Evolutionary conservation across 169 alveolate genomes (phyloP).

Genomic region (Babesia ovis): DNA sequence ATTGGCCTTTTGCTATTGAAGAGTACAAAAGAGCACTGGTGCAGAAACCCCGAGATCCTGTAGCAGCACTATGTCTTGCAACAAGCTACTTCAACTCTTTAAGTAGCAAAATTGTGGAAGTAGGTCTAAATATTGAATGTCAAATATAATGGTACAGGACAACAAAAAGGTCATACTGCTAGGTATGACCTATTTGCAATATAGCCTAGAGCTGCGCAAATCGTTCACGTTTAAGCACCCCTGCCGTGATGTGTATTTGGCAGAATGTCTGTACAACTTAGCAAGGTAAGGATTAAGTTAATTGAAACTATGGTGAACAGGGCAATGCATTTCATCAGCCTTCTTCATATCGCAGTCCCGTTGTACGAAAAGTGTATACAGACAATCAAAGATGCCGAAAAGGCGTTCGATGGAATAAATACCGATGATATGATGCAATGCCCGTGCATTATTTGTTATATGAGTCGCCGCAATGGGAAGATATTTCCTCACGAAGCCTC

Average conservation of each 20-base stretch:
- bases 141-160: slow-evolving; percentile 11
- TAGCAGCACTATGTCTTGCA: slow-evolving; percentile 73
- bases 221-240: slow-evolving; percentile 17
- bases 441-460: slow-evolving; percentile 59
- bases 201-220: slow-evolving; percentile 27
- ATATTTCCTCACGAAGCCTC: slow-evolving; percentile 42
- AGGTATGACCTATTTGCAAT: slow-evolving; percentile 59
- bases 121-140: not conserved
- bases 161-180: slow-evolving; percentile 39
- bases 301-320: not conserved
- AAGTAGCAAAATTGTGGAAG: slow-evolving; percentile 61
- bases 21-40: slow-evolving; percentile 71
- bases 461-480: slow-evolving; percentile 21
- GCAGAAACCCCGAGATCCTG: slow-evolving; percentile 62
- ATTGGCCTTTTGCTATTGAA: slow-evolving; percentile 75
- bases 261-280: slow-evolving; percentile 58
- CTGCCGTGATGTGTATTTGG: slow-evolving; percentile 26
- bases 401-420: not conserved
- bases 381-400: slow-evolving; percentile 20
- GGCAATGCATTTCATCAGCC: slow-evolving; percentile 55
- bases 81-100: slow-evolving; percentile 67
- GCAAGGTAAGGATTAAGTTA: slow-evolving; percentile 42
- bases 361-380: slow-evolving; percentile 64
- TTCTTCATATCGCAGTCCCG: slow-evolving; percentile 63
- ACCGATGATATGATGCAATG: slow-evolving; percentile 30